Evolutionary conservation across 108 stramenopile genomes (phyloP).

Genomic region (Fistulifera pelliculosa): DNA sequence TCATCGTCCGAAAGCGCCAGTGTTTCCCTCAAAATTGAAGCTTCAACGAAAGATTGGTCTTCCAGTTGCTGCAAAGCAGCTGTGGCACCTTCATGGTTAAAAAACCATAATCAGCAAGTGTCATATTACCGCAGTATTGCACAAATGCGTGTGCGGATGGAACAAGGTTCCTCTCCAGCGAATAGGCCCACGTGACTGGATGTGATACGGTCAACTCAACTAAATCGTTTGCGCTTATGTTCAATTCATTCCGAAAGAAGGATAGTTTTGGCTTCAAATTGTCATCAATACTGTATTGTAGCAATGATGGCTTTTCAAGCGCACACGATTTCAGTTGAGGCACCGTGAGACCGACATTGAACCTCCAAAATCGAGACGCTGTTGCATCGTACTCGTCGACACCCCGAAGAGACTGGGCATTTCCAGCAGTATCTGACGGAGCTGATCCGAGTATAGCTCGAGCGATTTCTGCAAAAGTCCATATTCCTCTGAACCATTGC

Average conservation of each 20-base stretch:
- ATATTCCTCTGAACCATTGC: not conserved
- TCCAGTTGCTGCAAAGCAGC: constrained; percentile 5
- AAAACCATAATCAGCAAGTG: not conserved
- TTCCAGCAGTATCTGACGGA: constrained; percentile 6
- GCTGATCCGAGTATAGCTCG: not conserved
- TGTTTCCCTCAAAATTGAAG: not conserved
- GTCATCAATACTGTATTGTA: constrained; percentile 12
- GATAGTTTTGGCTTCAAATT: constrained; percentile 9
- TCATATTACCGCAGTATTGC: not conserved
- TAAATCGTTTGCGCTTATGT: not conserved
- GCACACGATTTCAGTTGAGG: not conserved
- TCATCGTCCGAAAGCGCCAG: not conserved
- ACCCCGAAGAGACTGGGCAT: constrained; percentile 11
- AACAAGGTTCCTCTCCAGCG: constrained; percentile 4
- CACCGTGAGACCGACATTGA: not conserved
- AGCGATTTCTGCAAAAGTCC: not conserved
- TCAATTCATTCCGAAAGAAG: constrained; percentile 1
- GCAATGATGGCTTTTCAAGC: constrained; percentile 3
- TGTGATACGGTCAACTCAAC: not conserved
- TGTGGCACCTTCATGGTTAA: constrained; percentile 7
- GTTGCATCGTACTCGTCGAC: not conserved
- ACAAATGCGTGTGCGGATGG: constrained; percentile 5
- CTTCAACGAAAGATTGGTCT: constrained; percentile 3
- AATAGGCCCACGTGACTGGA: constrained; percentile 9
- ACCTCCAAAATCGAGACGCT: constrained; percentile 9